Percentiles rank a stretch among this genome's conserved stretches.
These are phyloP conservation scores for Ogataea henricii DNA, from an alignment of 805 yeast genomes.

Conservation along the genomic window DNA sequence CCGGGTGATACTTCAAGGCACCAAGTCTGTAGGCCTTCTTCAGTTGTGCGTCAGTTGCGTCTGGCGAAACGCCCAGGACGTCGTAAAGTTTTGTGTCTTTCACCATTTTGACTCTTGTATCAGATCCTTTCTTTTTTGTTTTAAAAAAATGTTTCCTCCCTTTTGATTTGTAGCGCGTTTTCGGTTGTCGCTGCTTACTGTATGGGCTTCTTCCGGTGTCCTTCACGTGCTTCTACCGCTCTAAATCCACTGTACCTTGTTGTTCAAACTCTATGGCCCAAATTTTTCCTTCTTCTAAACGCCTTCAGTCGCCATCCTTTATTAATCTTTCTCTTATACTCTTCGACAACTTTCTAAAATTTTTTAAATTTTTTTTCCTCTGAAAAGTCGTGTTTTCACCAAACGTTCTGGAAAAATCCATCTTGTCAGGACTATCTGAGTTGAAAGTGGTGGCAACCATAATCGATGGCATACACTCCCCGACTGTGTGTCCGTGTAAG, in stretches of 20 bases:
- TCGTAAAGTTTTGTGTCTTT: conserved; percentile 81
- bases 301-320: conserved; percentile 7
- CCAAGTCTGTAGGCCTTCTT: conserved; percentile 82
- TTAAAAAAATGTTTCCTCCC: background rate
- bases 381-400: conserved; percentile 15
- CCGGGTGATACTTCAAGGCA: conserved; percentile 82
- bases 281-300: background rate
- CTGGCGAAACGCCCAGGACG: conserved; percentile 67
- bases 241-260: background rate
- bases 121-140: background rate
- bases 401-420: conserved; percentile 21
- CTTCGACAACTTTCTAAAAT: conserved; percentile 16
- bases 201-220: background rate
- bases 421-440: background rate
- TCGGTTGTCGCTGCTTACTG: background rate
- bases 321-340: background rate
- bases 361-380: conserved; percentile 14
- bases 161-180: background rate
- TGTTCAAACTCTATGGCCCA: background rate
- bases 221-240: background rate
- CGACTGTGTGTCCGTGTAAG: too few relatives aligned
- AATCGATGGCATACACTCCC: too few relatives aligned
- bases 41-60: conserved; percentile 69
- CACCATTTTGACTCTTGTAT: conserved; percentile 54
- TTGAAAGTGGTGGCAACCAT: too few relatives aligned